These are phyloP conservation scores for Albugo laibachii DNA, from an alignment of 352 stramenopile genomes.

Conservation along the genomic window DNA sequence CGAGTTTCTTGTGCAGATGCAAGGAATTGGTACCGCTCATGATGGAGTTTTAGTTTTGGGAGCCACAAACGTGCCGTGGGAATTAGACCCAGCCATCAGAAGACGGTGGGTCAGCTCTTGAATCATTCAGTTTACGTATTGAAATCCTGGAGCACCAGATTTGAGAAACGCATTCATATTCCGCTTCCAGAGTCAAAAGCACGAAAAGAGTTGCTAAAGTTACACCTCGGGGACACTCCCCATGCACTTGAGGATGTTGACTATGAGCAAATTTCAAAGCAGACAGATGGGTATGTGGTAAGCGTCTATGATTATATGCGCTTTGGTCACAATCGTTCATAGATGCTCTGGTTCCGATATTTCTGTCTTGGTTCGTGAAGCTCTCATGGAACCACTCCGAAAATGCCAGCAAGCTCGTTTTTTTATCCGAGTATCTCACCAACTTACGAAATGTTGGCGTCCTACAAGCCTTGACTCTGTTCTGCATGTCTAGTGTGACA, in stretches of 20 bases:
- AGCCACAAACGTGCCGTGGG: constrained; percentile 97
- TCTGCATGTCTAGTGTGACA: constrained; percentile 35
- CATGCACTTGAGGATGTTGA: constrained; percentile 86
- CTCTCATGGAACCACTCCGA: constrained; percentile 92
- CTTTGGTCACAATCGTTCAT: neutral
- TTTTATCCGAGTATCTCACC: constrained; percentile 37
- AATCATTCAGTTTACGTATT: neutral
- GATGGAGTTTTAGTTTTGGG: constrained; percentile 88
- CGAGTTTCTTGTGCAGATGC: constrained; percentile 97
- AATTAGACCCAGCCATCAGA: constrained; percentile 92
- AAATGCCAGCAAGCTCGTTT: constrained; percentile 94
- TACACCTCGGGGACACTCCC: constrained; percentile 94
- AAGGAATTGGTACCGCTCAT: constrained; percentile 85
- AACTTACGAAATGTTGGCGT: neutral
- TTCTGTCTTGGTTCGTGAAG: constrained; percentile 90
- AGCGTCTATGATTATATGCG: neutral
- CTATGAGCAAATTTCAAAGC: constrained; percentile 83
- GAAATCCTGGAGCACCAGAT: constrained; percentile 25
- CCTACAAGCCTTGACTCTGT: neutral
- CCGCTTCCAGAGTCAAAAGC: constrained; percentile 87
- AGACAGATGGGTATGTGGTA: constrained; percentile 78
- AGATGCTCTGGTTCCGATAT: constrained; percentile 93
- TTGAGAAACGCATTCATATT: constrained; percentile 99
- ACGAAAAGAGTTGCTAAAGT: constrained; percentile 89
- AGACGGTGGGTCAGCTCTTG: constrained; percentile 75